phyloP scores from a whole-genome alignment of 2,329 filamentous ascomycete genomes.

The Aspergillus versicolor region DNA sequence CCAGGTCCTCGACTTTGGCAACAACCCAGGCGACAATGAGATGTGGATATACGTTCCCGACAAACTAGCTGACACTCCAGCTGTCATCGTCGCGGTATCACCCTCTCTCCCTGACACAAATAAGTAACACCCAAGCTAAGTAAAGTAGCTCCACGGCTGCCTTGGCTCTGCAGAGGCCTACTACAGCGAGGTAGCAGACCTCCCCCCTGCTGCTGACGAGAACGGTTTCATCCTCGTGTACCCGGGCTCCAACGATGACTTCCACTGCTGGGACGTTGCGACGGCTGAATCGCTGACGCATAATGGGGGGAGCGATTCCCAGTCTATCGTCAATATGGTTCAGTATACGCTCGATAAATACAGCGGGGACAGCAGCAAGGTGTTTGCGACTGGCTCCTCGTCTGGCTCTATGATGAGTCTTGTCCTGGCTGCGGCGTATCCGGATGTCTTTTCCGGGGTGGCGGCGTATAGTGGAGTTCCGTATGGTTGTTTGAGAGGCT shows the following conservation, averaged over 20 bases:
- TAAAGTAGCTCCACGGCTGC: conserved; percentile 8
- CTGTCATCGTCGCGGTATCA: neutral
- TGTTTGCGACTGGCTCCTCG: conserved; percentile 7
- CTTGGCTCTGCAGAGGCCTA: conserved; percentile 3
- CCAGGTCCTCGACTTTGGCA: conserved; percentile 3
- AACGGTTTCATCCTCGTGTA: conserved; percentile 9
- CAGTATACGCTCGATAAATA: neutral
- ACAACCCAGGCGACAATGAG: conserved; percentile 3
- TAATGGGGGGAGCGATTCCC: conserved; percentile 10
- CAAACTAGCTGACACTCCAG: neutral
- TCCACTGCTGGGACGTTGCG: conserved; percentile 10
- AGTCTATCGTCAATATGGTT: conserved; percentile 13
- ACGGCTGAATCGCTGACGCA: conserved; percentile 1
- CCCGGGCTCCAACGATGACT: conserved; percentile 7
- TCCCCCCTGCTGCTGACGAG: conserved; percentile 2
- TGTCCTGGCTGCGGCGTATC: conserved; percentile 6
- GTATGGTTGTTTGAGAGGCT: conserved; percentile 6
- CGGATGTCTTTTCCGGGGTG: conserved; percentile 3
- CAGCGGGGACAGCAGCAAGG: neutral
- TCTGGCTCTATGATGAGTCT: conserved; percentile 12
- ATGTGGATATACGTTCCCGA: conserved; percentile 11
- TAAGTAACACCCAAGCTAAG: too few species aligned
- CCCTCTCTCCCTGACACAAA: neutral
- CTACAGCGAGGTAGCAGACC: neutral
- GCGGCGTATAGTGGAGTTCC: conserved; percentile 6